Evolutionary conservation across 495 filamentous ascomycete genomes (phyloP).

Genomic region (Delitschia confertaspora): DNA sequence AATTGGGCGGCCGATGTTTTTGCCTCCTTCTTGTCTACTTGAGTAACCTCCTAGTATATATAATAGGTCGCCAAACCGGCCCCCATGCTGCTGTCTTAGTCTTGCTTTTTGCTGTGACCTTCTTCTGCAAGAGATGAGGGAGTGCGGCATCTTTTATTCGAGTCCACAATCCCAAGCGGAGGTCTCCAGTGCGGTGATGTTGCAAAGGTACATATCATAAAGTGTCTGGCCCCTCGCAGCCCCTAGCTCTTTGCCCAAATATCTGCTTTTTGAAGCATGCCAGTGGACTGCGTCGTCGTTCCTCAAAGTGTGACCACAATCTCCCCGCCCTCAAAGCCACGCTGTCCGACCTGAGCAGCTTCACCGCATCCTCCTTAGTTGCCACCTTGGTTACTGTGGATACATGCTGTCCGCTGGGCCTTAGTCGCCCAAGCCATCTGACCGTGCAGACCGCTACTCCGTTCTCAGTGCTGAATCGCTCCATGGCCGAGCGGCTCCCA

Average conservation of each 20-base stretch:
- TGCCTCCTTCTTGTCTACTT: constrained; percentile 8
- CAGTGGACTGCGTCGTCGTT: too few relatives aligned
- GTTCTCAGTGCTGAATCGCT: too few relatives aligned
- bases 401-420: constrained; percentile 17
- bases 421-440: constrained; percentile 2
- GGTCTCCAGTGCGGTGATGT: constrained; percentile 1
- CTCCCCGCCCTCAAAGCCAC: too few relatives aligned
- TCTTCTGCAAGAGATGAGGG: constrained; percentile 4
- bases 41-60: constrained; percentile 14
- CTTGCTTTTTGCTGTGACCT: constrained; percentile 1
- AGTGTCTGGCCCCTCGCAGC: too few relatives aligned
- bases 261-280: too few relatives aligned
- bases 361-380: constrained; percentile 16
- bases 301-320: too few relatives aligned
- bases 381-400: constrained; percentile 18
- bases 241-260: too few relatives aligned
- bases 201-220: not conserved
- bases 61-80: constrained; percentile 12
- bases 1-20: constrained; percentile 12
- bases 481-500: not conserved
- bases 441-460: not conserved
- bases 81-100: constrained; percentile 13
- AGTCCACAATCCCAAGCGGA: constrained; percentile 1
- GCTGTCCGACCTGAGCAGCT: constrained; percentile 16
- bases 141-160: not conserved